Evolutionary conservation across 352 stramenopile species (phyloP), one percentile per base, ranked within the genome.

Genomic region (Phytopythium mirpurense): DNA sequence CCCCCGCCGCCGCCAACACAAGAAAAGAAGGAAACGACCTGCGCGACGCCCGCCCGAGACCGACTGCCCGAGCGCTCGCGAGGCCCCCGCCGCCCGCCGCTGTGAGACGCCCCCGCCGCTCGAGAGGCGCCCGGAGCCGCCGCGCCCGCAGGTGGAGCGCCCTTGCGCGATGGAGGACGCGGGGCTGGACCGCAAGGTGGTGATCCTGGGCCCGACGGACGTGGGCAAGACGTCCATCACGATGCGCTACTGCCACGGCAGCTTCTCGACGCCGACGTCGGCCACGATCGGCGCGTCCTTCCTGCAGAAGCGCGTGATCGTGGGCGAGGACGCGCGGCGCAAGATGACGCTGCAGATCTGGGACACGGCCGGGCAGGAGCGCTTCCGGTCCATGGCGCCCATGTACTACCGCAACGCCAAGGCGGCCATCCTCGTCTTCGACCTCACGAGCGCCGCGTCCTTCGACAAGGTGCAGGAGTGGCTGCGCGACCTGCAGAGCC

Each of bases 361-460:
- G 85, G 85, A 95, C 71, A 88, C 78, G 18, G 78, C 78, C 18
- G 78, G 78, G 9, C 78, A 88, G 58, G 78, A 88, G 57, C 71
- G 85, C 19, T 95, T 95, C 59, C 77, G 83, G 19, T 92, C 80
- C 40, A 95, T 95, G 85, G 83, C 83, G 42, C 84, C 86, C 12
- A 94, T 96, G 84, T 96, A 96, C 65, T 96, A 96, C 63, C 82
- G 86, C 40, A 92, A 96, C 56, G 84, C 86, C 29, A 90, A 90
- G 56, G 86, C 86, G 4, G 86, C 86, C 29, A 93, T 96, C 49
- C 62, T 96, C 38, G 86, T 96, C 1, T 92, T 94, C 54, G 83
- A 94, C 46, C 56, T 96, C 32, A 82, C 75, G 44, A 90, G 82
- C 51, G 63, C 83, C 45, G 70, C 72, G 26, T 86, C 74, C 36